Conservation (phyloP, 2,329 filamentous ascomycete genomes). For the Ophiocordyceps australis region DNA sequence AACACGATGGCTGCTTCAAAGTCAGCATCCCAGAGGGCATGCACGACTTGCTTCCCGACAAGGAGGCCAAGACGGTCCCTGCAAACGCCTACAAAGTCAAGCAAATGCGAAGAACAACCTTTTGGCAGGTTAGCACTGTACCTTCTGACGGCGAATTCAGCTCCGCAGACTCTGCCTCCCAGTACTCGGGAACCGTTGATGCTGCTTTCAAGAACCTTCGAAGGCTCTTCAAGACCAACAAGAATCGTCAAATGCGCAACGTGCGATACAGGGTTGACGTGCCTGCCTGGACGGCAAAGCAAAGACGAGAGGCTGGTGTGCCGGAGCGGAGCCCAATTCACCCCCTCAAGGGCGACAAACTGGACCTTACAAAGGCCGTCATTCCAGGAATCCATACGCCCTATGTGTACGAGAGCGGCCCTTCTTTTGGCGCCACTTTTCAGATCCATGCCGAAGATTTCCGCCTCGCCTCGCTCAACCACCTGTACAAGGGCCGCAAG, state of each 20-base stretch:
- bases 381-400: conserved; percentile 21
- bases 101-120: conserved; percentile 14
- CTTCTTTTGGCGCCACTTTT: conserved; percentile 18
- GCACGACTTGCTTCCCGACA: conserved; percentile 13
- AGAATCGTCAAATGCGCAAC: conserved; percentile 15
- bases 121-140: conserved; percentile 18
- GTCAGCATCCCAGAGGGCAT: conserved; percentile 14
- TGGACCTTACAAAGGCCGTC: conserved; percentile 17
- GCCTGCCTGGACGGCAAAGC: conserved; percentile 17
- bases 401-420: conserved; percentile 20
- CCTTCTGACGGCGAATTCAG: conserved; percentile 14
- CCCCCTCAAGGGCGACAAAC: conserved; percentile 16
- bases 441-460: conserved; percentile 22
- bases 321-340: conserved; percentile 17
- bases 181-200: conserved; percentile 8
- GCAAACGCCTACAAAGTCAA: conserved; percentile 18
- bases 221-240: conserved; percentile 16
- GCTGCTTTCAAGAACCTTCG: conserved; percentile 14
- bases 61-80: conserved; percentile 9
- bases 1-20: conserved; percentile 19
- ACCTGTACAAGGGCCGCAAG: conserved; percentile 19
- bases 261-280: conserved; percentile 19
- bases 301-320: conserved; percentile 16
- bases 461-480: conserved; percentile 18
- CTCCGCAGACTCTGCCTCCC: conserved; percentile 7